These are phyloP conservation scores for Arabidopsis suecica DNA, from an alignment of 345 rosid species.

Conservation along the genomic window DNA sequence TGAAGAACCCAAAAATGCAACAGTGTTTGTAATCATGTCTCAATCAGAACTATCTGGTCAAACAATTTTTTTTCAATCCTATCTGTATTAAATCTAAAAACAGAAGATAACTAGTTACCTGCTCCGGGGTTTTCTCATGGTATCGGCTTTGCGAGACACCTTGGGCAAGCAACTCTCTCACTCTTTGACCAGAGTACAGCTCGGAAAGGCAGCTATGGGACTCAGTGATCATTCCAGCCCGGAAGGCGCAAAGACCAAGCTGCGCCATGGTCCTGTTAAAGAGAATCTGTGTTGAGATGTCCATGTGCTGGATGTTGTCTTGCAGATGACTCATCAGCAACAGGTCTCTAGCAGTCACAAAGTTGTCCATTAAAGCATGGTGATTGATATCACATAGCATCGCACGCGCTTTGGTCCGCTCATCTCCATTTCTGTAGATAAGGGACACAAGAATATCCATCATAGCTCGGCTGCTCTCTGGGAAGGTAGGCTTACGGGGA, in stretches of 20 bases:
- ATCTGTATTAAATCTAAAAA: not conserved
- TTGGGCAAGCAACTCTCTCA: constrained; percentile 95
- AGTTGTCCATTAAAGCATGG: constrained; percentile 84
- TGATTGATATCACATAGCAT: constrained; percentile 97
- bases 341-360: constrained; percentile 77
- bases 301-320: constrained; percentile 88
- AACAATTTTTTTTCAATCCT: not conserved
- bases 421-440: constrained; percentile 91
- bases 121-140: constrained; percentile 96
- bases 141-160: constrained; percentile 93
- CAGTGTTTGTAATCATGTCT: constrained; percentile 1
- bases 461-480: constrained; percentile 83
- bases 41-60: not conserved
- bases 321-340: constrained; percentile 94
- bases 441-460: constrained; percentile 89
- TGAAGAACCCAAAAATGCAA: constrained; percentile 4
- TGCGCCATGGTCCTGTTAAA: constrained; percentile 97
- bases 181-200: constrained; percentile 90
- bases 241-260: constrained; percentile 92
- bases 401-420: constrained; percentile 95
- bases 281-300: constrained; percentile 90
- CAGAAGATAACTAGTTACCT: constrained; percentile 52
- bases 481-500: constrained; percentile 87
- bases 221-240: constrained; percentile 76
- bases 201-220: constrained; percentile 91